Base-by-base conservation (phyloP, 768 basidiomycete genomes). In the Boletus patriciae region DNA sequence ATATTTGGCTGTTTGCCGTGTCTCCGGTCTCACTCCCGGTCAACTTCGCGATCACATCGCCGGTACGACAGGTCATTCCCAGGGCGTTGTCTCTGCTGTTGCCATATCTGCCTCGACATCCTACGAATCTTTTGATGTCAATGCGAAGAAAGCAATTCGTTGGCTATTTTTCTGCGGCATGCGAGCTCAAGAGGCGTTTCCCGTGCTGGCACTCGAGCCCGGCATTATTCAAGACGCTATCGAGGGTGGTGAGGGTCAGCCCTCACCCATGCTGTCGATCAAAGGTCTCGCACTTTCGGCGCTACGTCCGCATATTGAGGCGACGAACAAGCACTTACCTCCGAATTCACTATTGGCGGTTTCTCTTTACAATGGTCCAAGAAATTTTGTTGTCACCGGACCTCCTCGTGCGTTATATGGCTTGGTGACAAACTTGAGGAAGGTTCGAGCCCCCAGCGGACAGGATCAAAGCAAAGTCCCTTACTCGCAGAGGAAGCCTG, bases 51-150 rank as follows among this genome's bases (percentile, higher is more conserved):
- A 79, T 45, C 82, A 82, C 45, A 80, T 98, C 52, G 78, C 83
- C 11, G 96, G 96, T 34, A 85, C 94, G 3, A 98, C 97, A 16
- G 97, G 97, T 33, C 97, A 99, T 75, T 98, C 95, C 3, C 96
- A 98, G 73, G 97, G 97, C 62, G 85, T 99, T 64, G 87, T 97
- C 46, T 92, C 95, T 13, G 97, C 97, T n/a, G 83, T 95, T 50
- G 87, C 83, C 38, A 85, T 98, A 66, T 82, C 95, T 8, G 85
- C 91, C 6, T 93, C 94, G 6, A 78, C 79, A 18, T 84, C 86
- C 25, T 85, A 86, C 58, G 86, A 87, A 46, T 85, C 87, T 4
- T 91, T 93, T 73, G 76, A 81, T 54, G 74, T 74, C 55, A 96
- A 97, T 74, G 80, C 85, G 10, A 77, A 80, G 69, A 95, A 96